A percentile compares a stretch with the other conserved stretches of the same genome.
Conservation (phyloP, 805 yeast genomes). For the Suhomyces canberraensis region DNA sequence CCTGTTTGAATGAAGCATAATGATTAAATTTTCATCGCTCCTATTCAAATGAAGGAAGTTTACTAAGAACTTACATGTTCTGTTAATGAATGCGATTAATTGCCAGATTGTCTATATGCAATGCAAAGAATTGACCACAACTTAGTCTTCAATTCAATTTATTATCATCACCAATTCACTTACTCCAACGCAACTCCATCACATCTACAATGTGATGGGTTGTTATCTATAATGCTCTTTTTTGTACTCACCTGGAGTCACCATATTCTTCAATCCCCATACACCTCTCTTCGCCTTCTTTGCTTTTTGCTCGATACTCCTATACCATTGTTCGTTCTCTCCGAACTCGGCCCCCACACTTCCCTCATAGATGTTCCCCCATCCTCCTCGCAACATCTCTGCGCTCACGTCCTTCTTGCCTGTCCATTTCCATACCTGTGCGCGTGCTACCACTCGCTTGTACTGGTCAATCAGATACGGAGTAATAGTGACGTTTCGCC, state of each 20-base stretch:
- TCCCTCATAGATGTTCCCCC: slow-evolving; percentile 87
- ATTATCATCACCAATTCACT: too few relatives aligned
- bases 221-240: slow-evolving; percentile 18
- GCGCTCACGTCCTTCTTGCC: slow-evolving; percentile 80
- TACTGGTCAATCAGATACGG: slow-evolving; percentile 87
- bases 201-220: not conserved
- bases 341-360: slow-evolving; percentile 82
- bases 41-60: too few relatives aligned
- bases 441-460: slow-evolving; percentile 81
- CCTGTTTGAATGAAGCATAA: too few relatives aligned
- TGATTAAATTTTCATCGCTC: too few relatives aligned
- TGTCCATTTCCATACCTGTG: slow-evolving; percentile 51
- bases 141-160: too few relatives aligned
- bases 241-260: slow-evolving; percentile 82
- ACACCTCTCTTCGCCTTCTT: slow-evolving; percentile 57
- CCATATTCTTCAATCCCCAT: slow-evolving; percentile 55
- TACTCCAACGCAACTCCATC: too few relatives aligned
- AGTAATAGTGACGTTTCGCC: slow-evolving; percentile 66
- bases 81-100: too few relatives aligned
- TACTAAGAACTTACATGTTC: too few relatives aligned
- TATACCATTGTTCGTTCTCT: slow-evolving; percentile 60
- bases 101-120: too few relatives aligned
- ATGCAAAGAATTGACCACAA: too few relatives aligned
- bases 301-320: slow-evolving; percentile 59
- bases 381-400: slow-evolving; percentile 80